Evolutionary conservation across 257 asterid genomes (phyloP), one percentile per base, ranked within the genome.

Genomic region (Fraxinus excelsior): DNA sequence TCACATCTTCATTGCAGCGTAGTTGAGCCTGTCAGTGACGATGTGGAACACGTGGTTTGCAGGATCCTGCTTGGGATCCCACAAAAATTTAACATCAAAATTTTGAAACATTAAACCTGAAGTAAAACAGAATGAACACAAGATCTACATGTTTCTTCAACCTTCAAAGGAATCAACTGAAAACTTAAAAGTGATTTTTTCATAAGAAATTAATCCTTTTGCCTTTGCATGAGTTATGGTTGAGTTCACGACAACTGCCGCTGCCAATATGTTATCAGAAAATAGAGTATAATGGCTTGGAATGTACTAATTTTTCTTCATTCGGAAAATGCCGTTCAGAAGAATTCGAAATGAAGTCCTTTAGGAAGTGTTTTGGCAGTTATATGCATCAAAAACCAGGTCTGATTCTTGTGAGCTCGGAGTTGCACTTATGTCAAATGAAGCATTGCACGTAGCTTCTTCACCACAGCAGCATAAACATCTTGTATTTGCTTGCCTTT

Each of bases 361-460:
- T 89, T 87, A 58, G 93, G 90, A 77, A 84, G 3, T 29, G 32
- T 29, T 29, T 29, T 29, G 32, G 32, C 32, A 29, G 91, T 76
- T 66, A 89, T 79, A 53, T 89, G 89, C 56, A 86, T 80, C 79
- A 89, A 78, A 81, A 87, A 89, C 77, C 84, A 76, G 31, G 89
- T 73, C 64, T 89, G 94, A 75, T 87, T 87, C 86, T 82, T 89
- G 78, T 89, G 94, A 37, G 32, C 32, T 29, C 32, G 3, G 32
- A 89, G 90, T 85, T 89, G 94, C 75, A 86, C 92, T 74, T 89
- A 92, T 7, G 90, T 80, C 37, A 77, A 86, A 81, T 87, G 91
- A 74, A 86, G 86, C 94, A 87, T 89, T 3, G 94, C 92, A 26
- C 92, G 90, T 23, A 89, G 88, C 79, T 86, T 89, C 88, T 84